Base-by-base conservation (phyloP, 1,139 yeast species). In the Arxiozyma bovina region DNA sequence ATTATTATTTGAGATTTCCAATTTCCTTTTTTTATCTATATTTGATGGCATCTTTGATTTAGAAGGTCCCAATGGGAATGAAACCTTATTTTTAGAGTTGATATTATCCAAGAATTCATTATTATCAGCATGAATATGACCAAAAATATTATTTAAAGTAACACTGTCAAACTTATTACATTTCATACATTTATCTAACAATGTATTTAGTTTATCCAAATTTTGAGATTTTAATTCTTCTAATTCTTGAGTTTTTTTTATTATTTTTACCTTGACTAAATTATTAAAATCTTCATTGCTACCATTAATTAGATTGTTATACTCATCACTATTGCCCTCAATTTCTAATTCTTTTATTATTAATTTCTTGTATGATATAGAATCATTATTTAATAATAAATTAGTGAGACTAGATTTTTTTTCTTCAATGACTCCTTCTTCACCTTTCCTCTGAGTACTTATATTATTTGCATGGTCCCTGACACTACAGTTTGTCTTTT, bases 191-290 rank as follows among this genome's bases (percentile, higher is more conserved):
- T 57, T 62, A 34, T 60, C 62, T 18, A 63, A 50, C 23, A 64
- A 55, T 9, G 46, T 42, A 21, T 54, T 51, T 48, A 64, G 48
- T 50, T 51, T 61, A 12, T 52, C 57, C 44, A 64, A 45, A 54
- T 63, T 64, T 5, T 52, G 45, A 18, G 55, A 52, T 40, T 63
- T 58, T 11, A 60, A 23, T 50, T 57, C 54, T 50, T 64, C 66
- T 3, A 63, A 49, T 45, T 56, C 56, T 50, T 58, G 59, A 11
- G 55, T 57, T 44, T 60, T 60, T 43, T 55, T 58, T 38, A 55
- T 58, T 46, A 61, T 50, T 45, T 59, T 60, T 45, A 60, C 50
- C n/a, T 53, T 56, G 17, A 64, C 49, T 45, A 59, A 58, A 42
- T 55, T 59, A 40, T 59, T 54, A 15, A 64, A 54, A 11, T 34